phyloP scores from a whole-genome alignment of 768 basidiomycete species.

The Rhodotorula toruloides region DNA sequence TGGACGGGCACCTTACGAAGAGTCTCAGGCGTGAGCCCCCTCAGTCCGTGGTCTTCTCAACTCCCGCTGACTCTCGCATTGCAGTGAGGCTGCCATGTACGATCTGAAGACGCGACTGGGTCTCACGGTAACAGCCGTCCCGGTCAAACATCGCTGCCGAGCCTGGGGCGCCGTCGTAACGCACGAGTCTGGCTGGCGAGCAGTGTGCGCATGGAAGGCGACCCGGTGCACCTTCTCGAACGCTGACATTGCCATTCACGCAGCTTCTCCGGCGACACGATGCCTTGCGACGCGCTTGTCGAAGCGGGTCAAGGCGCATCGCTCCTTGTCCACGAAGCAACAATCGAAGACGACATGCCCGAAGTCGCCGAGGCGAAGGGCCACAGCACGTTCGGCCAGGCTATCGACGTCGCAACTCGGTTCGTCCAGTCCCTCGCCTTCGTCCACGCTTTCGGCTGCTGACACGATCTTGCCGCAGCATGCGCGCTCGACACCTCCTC shows the following conservation, averaged over 20 bases:
- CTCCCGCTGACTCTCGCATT: background rate
- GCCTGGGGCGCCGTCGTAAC: conserved; percentile 68
- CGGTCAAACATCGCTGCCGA: conserved; percentile 65
- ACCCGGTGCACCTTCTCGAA: too few species aligned
- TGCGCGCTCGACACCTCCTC: conserved; percentile 77
- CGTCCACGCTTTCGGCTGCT: background rate
- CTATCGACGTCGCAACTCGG: conserved; percentile 69
- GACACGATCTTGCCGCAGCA: conserved; percentile 53
- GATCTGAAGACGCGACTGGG: conserved; percentile 49
- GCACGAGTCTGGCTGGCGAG: conserved; percentile 68
- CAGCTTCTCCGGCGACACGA: conserved; percentile 90
- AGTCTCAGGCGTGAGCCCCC: too few species aligned
- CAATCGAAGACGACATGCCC: conserved; percentile 76
- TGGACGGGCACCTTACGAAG: too few species aligned
- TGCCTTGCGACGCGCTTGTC: conserved; percentile 65
- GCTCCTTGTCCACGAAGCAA: conserved; percentile 87
- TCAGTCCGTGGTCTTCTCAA: background rate
- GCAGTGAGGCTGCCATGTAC: too few species aligned
- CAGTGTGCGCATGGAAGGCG: too few species aligned
- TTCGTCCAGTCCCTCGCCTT: conserved; percentile 46
- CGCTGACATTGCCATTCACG: background rate
- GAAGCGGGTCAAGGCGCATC: conserved; percentile 63
- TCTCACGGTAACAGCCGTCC: conserved; percentile 62
- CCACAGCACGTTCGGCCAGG: conserved; percentile 86
- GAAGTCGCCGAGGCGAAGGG: conserved; percentile 58